phyloP scores from a whole-genome alignment of 768 basidiomycete species.

The Gymnopilus dilepis region DNA sequence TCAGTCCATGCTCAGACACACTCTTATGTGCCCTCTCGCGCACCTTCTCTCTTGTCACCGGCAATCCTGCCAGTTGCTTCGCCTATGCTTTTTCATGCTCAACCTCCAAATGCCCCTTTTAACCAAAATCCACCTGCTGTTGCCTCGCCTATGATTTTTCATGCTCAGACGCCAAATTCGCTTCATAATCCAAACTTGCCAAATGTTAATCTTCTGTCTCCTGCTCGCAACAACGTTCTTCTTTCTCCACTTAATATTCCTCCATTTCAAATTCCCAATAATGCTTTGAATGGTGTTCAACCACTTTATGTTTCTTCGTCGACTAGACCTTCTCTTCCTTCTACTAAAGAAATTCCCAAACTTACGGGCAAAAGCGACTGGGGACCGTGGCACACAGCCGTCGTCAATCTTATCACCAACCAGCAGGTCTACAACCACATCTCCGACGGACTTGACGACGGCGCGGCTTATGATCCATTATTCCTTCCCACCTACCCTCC shows the following conservation, averaged over 20 bases:
- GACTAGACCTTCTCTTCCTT: neutral
- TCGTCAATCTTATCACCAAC: neutral
- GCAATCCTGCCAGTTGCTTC: no score
- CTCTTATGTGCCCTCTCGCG: no score
- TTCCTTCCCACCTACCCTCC: constrained; percentile 1
- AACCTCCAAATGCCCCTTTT: no score
- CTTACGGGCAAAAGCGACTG: constrained; percentile 6
- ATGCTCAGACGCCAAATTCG: no score
- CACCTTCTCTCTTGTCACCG: no score
- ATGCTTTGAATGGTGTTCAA: neutral
- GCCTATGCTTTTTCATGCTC: no score
- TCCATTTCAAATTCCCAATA: neutral
- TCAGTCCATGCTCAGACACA: no score
- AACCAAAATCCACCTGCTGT: no score
- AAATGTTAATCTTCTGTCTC: neutral
- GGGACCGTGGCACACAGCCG: constrained; percentile 8
- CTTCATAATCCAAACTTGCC: no score
- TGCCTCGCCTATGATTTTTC: no score
- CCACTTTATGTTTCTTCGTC: neutral
- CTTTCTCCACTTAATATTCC: neutral
- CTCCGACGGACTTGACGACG: neutral
- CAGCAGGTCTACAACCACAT: constrained; percentile 8
- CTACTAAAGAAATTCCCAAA: constrained; percentile 13
- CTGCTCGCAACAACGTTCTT: neutral
- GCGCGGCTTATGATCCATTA: neutral